Percentiles rank a stretch among this genome's conserved stretches.
phyloP scores from a whole-genome alignment of 345 rosid genomes.

The Moricandia arvensis region DNA sequence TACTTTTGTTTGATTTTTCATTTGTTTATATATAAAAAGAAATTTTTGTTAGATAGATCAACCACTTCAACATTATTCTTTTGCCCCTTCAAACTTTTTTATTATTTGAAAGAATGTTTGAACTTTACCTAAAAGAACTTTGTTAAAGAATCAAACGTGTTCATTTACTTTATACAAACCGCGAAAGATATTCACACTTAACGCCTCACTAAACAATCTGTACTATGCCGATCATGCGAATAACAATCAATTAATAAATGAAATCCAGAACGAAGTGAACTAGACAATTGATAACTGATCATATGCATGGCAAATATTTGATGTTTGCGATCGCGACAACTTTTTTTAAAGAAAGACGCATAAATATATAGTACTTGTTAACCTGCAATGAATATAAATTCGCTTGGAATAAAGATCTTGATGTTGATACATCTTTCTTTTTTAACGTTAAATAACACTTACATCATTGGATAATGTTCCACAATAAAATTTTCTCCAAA shows the following conservation, averaged over 20 bases:
- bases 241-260: background rate
- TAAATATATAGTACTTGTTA: no score
- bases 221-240: background rate
- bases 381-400: no score
- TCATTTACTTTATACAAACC: background rate
- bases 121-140: background rate
- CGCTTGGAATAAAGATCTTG: no score
- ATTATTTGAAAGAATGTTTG: background rate
- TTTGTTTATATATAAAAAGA: background rate
- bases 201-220: slow-evolving; percentile 9
- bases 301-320: no score
- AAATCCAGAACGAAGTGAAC: background rate
- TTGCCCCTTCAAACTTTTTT: background rate
- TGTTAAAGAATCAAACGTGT: slow-evolving; percentile 6
- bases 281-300: no score
- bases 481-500: no score
- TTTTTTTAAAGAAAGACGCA: no score
- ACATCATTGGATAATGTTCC: no score
- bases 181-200: background rate
- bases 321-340: no score
- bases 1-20: background rate
- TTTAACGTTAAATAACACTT: no score
- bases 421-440: no score
- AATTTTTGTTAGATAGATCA: slow-evolving; percentile 18
- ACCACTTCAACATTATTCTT: slow-evolving; percentile 24